Evolutionary conservation across 768 basidiomycete genomes (phyloP).

Genomic region (Leccinum disarticulatum): DNA sequence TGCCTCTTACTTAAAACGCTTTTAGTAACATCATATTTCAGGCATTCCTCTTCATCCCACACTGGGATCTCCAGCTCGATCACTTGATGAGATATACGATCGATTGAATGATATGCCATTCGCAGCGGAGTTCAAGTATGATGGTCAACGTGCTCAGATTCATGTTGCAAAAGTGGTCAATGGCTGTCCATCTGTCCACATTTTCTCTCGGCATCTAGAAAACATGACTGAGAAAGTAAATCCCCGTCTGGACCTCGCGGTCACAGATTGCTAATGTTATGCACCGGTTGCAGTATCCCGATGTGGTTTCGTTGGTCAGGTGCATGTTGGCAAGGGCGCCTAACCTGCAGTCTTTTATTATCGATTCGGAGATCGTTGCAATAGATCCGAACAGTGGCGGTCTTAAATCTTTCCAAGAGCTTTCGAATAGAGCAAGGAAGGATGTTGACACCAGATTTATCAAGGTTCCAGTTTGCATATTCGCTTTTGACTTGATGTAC

Average conservation of each 20-base stretch:
- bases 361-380: constrained; percentile 89
- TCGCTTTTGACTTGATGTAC: constrained; percentile 87
- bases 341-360: constrained; percentile 60
- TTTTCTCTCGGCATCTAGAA: constrained; percentile 89
- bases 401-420: constrained; percentile 80
- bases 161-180: constrained; percentile 44
- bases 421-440: constrained; percentile 82
- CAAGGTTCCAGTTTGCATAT: constrained; percentile 78
- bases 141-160: constrained; percentile 85
- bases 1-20: constrained; percentile 5
- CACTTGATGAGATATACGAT: constrained; percentile 80
- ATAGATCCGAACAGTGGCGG: constrained; percentile 62
- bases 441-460: constrained; percentile 76
- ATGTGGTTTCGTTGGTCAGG: constrained; percentile 61
- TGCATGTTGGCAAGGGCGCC: constrained; percentile 45
- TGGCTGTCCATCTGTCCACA: constrained; percentile 43
- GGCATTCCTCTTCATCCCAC: constrained; percentile 86
- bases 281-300: constrained; percentile 64
- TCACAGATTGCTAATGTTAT: constrained; percentile 11
- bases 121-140: constrained; percentile 88
- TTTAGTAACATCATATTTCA: constrained; percentile 26
- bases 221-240: constrained; percentile 87
- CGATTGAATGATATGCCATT: constrained; percentile 66
- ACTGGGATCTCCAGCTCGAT: constrained; percentile 83
- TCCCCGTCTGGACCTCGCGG: constrained; percentile 1